These are phyloP conservation scores for Suillus subaureus DNA, from an alignment of 768 basidiomycete species.

Conservation along the genomic window DNA sequence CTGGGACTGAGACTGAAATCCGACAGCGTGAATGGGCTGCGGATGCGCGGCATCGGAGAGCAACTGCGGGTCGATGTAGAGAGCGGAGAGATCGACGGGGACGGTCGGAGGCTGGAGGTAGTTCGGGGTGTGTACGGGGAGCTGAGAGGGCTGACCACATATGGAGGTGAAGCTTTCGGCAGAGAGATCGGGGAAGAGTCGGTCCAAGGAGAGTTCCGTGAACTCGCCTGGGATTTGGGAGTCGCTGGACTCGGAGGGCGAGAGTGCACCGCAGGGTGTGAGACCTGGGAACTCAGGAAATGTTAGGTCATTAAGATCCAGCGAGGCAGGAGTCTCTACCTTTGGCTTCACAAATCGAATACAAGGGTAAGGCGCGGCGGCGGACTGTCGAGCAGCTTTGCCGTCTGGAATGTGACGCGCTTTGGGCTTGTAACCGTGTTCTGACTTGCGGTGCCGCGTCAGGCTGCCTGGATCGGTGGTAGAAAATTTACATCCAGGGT, in stretches of 20 bases:
- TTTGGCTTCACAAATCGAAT: neutral
- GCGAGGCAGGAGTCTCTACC: neutral
- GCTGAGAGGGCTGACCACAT: neutral
- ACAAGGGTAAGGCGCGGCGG: slow-evolving; percentile 11
- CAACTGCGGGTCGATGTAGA: neutral
- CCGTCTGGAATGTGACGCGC: neutral
- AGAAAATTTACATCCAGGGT: slow-evolving; percentile 15
- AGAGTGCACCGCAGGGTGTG: neutral
- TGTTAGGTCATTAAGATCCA: slow-evolving; percentile 4
- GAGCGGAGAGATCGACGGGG: neutral
- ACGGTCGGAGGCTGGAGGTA: neutral
- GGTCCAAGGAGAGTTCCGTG: neutral
- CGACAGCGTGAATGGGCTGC: neutral
- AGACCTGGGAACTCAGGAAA: neutral
- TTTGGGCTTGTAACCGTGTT: slow-evolving; percentile 23
- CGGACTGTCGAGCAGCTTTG: slow-evolving; percentile 6
- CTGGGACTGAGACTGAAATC: neutral
- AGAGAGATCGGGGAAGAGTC: slow-evolving; percentile 3
- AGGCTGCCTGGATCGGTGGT: slow-evolving; percentile 25
- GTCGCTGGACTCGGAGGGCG: neutral
- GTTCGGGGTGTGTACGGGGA: neutral
- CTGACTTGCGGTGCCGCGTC: slow-evolving; percentile 22
- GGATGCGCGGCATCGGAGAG: neutral
- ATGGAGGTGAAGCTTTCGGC: neutral
- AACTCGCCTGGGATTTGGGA: neutral